A percentile compares a stretch with the other conserved stretches of the same genome.
phyloP scores from a whole-genome alignment of 352 stramenopile genomes.

The Saprolegnia parasitica region DNA sequence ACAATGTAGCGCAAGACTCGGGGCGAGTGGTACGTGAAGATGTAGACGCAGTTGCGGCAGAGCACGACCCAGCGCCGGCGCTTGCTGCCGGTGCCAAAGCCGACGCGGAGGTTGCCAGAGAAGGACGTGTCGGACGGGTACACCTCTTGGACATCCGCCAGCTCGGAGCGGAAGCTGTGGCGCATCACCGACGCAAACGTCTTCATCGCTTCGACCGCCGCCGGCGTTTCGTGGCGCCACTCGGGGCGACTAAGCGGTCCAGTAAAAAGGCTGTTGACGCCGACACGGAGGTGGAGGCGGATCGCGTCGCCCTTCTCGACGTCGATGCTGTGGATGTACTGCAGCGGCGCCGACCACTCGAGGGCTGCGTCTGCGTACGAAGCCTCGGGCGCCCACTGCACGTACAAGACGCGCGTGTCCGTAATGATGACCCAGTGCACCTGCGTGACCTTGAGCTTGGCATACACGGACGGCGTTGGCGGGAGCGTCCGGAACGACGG shows the following conservation, averaged over 20 bases:
- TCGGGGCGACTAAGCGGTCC: slow-evolving; percentile 57
- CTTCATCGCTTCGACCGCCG: slow-evolving; percentile 72
- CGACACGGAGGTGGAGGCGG: slow-evolving; percentile 74
- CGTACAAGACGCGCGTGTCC: slow-evolving; percentile 79
- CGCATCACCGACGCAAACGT: slow-evolving; percentile 86
- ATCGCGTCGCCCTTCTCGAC: slow-evolving; percentile 58
- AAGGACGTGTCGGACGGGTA: slow-evolving; percentile 86
- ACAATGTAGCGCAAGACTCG: slow-evolving; percentile 85
- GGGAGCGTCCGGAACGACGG: background rate
- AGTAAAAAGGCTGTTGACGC: slow-evolving; percentile 78
- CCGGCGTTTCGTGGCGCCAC: slow-evolving; percentile 39
- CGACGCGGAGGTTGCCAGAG: slow-evolving; percentile 81
- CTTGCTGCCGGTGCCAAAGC: slow-evolving; percentile 69
- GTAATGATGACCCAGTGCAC: slow-evolving; percentile 86
- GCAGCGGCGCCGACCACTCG: slow-evolving; percentile 86
- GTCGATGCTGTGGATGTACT: slow-evolving; percentile 80
- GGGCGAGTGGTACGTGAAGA: slow-evolving; percentile 55
- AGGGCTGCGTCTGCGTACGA: slow-evolving; percentile 71
- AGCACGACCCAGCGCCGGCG: slow-evolving; percentile 75
- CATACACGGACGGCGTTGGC: background rate
- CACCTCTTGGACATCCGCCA: slow-evolving; percentile 80
- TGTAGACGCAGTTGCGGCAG: slow-evolving; percentile 85
- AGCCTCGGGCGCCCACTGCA: slow-evolving; percentile 53
- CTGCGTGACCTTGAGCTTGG: slow-evolving; percentile 47
- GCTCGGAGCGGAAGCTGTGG: slow-evolving; percentile 73